Conservation (phyloP, 176 grass and related monocot species). For the Hyparrhenia diplandra region DNA sequence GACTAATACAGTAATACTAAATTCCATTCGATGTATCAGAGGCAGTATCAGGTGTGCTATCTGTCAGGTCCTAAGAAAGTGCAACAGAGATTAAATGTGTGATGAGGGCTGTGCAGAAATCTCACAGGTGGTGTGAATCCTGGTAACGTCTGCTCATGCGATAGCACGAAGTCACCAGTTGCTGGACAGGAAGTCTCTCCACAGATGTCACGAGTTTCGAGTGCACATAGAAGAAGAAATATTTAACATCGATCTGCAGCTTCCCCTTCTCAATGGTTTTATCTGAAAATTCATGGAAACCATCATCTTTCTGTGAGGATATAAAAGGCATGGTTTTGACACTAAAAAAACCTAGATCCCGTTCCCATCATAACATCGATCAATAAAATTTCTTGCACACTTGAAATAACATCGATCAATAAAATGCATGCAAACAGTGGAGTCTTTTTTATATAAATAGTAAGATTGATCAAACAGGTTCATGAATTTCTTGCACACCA, state of each 20-base stretch:
- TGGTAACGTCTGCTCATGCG: slow-evolving; percentile 52
- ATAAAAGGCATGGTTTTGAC: background rate
- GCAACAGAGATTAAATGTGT: background rate
- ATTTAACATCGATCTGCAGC: slow-evolving; percentile 72
- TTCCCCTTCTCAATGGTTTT: slow-evolving; percentile 41
- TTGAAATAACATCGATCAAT: background rate
- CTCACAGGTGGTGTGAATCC: slow-evolving; percentile 55
- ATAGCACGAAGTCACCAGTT: slow-evolving; percentile 38
- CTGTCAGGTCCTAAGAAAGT: background rate
- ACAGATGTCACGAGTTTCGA: slow-evolving; percentile 72
- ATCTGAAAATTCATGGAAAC: slow-evolving; percentile 33
- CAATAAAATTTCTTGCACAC: no score
- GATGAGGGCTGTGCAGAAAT: background rate
- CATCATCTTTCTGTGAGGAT: background rate
- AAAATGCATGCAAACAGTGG: background rate
- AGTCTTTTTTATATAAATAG: background rate
- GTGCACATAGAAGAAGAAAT: slow-evolving; percentile 52
- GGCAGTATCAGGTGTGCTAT: background rate
- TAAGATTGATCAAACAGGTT: background rate
- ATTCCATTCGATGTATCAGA: background rate
- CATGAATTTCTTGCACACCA: background rate
- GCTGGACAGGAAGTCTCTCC: slow-evolving; percentile 66
- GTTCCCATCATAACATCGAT: background rate
- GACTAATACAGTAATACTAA: background rate
- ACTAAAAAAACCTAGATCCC: background rate